Base-by-base conservation (phyloP, 805 yeast species). In the Saccharomyces mikatae region DNA sequence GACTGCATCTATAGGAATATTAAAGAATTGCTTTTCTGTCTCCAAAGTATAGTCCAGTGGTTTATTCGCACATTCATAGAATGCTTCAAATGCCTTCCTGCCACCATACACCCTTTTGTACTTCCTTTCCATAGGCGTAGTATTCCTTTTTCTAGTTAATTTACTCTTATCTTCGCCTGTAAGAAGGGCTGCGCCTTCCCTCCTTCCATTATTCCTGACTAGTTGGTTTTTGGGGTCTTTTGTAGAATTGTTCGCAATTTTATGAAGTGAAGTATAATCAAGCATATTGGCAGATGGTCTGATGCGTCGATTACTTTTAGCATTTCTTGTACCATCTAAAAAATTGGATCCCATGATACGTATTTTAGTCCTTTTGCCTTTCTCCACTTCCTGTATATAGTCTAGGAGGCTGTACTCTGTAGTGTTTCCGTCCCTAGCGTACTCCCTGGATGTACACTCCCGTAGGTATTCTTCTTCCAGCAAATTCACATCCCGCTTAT, bases 391-490 rank as follows among this genome's bases (percentile, higher is more conserved):
- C 13, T 54, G 49, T 17, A 65, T 26, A 55, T 61, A 67, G 48
- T 68, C 71, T 9, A 56, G 50, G n/a, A 61, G 55, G 8, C 60
- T 57, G 49, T 64, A 64, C 46, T 60, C 58, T 4, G 47, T 36
- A 11, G 51, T 24, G 4, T 50, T n/a, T 3, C 46, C 47, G 50
- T 60, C 56, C 27, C 54, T 41, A 13, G 57, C 48, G 41, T 65
- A 57, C 30, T 54, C 52, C 17, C 55, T 56, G 8, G 51, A 54
- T 8, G 59, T 54, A 2, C 52, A 47, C 22, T 56, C 60, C 49
- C 58, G 59, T 2, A 58, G 32, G 49, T 65, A 69, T 11, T 62
- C 66, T 13, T 54, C 54, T 48, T 66, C 70, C 9, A 68, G 44
- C 6, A 52, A 59, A 11, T 58, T 56, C 1, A 65, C 63, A 49